Evolutionary conservation across 768 basidiomycete species (phyloP).

Genomic region (Clathrus columnatus): DNA sequence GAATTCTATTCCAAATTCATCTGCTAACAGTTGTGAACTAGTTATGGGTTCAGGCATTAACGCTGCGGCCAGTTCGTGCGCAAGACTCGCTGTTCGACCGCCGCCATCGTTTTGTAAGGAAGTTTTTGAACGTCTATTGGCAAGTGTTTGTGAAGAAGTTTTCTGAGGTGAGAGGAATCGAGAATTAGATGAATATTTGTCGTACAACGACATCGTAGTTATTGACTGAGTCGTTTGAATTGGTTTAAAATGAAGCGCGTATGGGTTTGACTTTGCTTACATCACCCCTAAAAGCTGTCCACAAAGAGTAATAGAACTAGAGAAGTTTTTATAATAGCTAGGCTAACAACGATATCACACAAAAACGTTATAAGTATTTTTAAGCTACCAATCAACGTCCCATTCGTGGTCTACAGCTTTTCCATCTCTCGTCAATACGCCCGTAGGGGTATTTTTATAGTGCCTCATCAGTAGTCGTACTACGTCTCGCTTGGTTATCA

Average conservation of each 20-base stretch:
- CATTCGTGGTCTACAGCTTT: conserved; percentile 10
- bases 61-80: conserved; percentile 80
- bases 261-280: neutral
- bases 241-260: neutral
- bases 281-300: neutral
- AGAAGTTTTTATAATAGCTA: neutral
- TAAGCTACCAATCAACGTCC: conserved; percentile 7
- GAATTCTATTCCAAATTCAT: conserved; percentile 86
- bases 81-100: conserved; percentile 31
- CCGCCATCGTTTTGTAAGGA: conserved; percentile 4
- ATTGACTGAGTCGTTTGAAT: neutral
- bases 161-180: conserved; percentile 5
- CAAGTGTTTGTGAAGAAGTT: conserved; percentile 1
- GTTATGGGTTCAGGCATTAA: conserved; percentile 80
- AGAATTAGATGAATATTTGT: conserved; percentile 1
- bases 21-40: conserved; percentile 69
- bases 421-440: conserved; percentile 7
- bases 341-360: neutral
- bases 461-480: conserved; percentile 50
- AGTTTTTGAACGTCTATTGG: conserved; percentile 2
- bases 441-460: conserved; percentile 17
- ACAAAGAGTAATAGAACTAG: neutral
- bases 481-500: conserved; percentile 63
- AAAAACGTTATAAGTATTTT: neutral
- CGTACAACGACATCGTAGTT: conserved; percentile 4